Percentiles rank a stretch among this genome's conserved stretches.
These are phyloP conservation scores for Pisolithus tinctorius DNA, from an alignment of 768 basidiomycete genomes.

Conservation along the genomic window DNA sequence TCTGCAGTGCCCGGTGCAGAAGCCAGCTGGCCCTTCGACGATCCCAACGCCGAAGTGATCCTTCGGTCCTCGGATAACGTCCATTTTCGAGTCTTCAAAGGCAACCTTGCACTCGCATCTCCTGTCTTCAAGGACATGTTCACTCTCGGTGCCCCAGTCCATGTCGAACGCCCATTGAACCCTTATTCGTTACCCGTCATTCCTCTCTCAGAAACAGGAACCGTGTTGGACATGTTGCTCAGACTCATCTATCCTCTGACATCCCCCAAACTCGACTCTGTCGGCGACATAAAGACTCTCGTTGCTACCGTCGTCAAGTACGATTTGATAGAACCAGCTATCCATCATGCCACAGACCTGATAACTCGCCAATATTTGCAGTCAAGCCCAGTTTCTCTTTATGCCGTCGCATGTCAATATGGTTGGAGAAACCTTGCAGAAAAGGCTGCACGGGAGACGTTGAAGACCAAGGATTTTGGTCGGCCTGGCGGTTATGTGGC, in stretches of 20 bases:
- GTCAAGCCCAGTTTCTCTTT: conserved; percentile 16
- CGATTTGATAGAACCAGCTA: conserved; percentile 15
- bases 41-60: conserved; percentile 5
- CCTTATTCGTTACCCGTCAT: neutral
- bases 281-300: conserved; percentile 15
- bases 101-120: conserved; percentile 28
- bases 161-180: neutral
- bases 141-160: conserved; percentile 30
- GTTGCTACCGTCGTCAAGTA: conserved; percentile 23
- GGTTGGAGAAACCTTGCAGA: conserved; percentile 12
- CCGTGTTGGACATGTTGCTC: conserved; percentile 13
- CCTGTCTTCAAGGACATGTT: conserved; percentile 45
- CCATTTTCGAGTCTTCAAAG: conserved; percentile 4
- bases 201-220: conserved; percentile 13
- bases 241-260: conserved; percentile 19
- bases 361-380: conserved; percentile 6
- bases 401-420: conserved; percentile 21
- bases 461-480: conserved; percentile 12
- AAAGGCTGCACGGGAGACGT: conserved; percentile 16
- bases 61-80: conserved; percentile 4
- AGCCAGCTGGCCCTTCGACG: neutral
- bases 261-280: conserved; percentile 12
- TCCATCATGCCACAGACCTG: conserved; percentile 11
- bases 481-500: conserved; percentile 14
- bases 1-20: too few species aligned